Base-by-base conservation (phyloP, 1,284 basidiomycete genomes). In the Malassezia nana region DNA sequence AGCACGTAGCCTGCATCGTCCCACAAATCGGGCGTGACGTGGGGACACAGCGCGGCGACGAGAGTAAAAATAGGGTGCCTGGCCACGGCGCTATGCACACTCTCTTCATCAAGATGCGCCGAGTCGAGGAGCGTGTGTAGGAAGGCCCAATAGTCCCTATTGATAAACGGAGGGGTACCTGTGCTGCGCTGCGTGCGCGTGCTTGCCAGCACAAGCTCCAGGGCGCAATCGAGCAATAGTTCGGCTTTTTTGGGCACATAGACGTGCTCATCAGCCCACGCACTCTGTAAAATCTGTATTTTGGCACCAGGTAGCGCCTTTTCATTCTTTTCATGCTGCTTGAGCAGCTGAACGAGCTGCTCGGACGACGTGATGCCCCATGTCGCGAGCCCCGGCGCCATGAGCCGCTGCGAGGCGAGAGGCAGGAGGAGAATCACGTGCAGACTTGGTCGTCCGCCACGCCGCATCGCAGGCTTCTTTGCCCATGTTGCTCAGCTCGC, bases 291-390 rank as follows among this genome's bases (percentile, higher is more conserved):
- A 6, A 65, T 54, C 26, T 60, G 52, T 28, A 65, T 35, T 43
- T 61, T 61, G 16, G 39, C 28, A 32, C 8, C 42, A 2, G 46
- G 46, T 16, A 35, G 20, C 1, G 31, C 8, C 10, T 46, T 35
- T 13, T 13, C 24, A 3, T 4, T 5, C 6, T 15, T 13, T 31
- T 58, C 53, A 6, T 53, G 44, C 6, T 58, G 52, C 43, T 65
- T 64, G 7, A 67, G 60, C 16, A 58, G 42, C 48, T 67, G 61
- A 25, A 67, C 59, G 22, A 67, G 62, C 53, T 64, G 60, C 55
- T 67, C 65, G 4, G 65, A 65, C 26, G 65, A 64, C 20, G 57
- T 50, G 42, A 67, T 65, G 15, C 58, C 61, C 20, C 62, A 64
- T 10, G 33, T 26, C 7, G 39, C 50, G 18, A 67, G 47, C 16